Evolutionary conservation across 73 alveolate species (phyloP).

Genomic region (Paramecium octaurelia): DNA sequence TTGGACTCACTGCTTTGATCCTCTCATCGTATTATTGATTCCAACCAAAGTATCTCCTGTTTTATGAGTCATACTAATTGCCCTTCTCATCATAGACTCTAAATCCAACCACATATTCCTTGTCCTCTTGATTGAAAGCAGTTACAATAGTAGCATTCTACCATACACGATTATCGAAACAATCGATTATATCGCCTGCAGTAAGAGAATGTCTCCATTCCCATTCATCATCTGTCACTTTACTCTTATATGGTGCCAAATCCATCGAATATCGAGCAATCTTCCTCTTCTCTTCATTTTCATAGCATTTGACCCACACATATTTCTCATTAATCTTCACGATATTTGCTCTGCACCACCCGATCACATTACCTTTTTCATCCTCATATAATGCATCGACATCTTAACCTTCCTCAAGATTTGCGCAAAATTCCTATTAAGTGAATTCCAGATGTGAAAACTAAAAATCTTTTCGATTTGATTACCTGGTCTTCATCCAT

Average conservation of each 20-base stretch:
- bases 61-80: constrained; percentile 67
- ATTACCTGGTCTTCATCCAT: not conserved
- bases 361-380: constrained; percentile 56
- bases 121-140: not conserved
- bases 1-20: constrained; percentile 74
- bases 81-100: constrained; percentile 77
- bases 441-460: constrained; percentile 27
- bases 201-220: constrained; percentile 70
- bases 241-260: constrained; percentile 57
- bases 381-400: constrained; percentile 81
- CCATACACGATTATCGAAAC: constrained; percentile 68
- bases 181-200: constrained; percentile 77
- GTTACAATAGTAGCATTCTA: constrained; percentile 50
- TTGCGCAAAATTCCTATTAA: constrained; percentile 71
- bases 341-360: constrained; percentile 76
- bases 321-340: constrained; percentile 36
- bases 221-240: constrained; percentile 64
- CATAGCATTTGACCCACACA: constrained; percentile 43
- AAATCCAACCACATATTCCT: constrained; percentile 69
- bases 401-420: constrained; percentile 60
- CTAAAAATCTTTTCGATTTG: not conserved
- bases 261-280: constrained; percentile 62
- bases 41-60: constrained; percentile 84
- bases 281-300: constrained; percentile 33
- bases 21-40: constrained; percentile 80